These are phyloP conservation scores for Diaporthe citri DNA, from an alignment of 2,329 filamentous ascomycete species.

Conservation along the genomic window DNA sequence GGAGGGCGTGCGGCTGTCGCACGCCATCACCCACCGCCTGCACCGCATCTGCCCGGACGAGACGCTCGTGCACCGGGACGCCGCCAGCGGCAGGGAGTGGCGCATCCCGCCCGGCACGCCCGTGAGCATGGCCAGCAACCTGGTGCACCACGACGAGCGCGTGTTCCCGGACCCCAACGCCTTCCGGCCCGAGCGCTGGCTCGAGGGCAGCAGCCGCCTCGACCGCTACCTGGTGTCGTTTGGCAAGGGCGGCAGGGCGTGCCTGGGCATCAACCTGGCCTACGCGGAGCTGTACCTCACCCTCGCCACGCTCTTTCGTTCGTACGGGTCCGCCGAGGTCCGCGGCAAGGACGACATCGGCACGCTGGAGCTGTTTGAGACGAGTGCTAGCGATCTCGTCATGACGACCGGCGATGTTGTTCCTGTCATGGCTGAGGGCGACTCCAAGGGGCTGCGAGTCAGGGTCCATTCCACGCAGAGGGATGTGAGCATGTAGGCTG, in stretches of 20 bases:
- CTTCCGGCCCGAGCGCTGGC: conserved; percentile 31
- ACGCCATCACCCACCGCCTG: conserved; percentile 50
- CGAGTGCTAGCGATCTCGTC: not conserved
- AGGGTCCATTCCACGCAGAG: not conserved
- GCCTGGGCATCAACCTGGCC: not conserved
- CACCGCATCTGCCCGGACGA: conserved; percentile 57
- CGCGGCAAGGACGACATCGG: not conserved
- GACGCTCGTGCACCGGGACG: conserved; percentile 51
- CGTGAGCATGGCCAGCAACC: conserved; percentile 44
- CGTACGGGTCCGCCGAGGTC: not conserved
- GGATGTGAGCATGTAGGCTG: not conserved
- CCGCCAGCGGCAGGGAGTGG: conserved; percentile 41
- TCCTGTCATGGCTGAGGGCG: not conserved
- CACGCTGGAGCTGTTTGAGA: not conserved
- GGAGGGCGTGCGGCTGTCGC: conserved; percentile 60
- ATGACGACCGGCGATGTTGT: not conserved
- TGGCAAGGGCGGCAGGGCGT: not conserved
- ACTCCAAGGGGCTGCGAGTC: not conserved
- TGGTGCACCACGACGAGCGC: conserved; percentile 43
- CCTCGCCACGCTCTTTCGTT: conserved; percentile 53
- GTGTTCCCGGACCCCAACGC: conserved; percentile 41
- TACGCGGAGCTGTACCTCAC: not conserved
- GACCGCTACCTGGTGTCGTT: not conserved
- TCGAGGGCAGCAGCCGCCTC: not conserved
- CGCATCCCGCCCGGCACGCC: conserved; percentile 46